Evolutionary conservation across 352 stramenopile genomes (phyloP).

Genomic region (Phytophthora palmivora): DNA sequence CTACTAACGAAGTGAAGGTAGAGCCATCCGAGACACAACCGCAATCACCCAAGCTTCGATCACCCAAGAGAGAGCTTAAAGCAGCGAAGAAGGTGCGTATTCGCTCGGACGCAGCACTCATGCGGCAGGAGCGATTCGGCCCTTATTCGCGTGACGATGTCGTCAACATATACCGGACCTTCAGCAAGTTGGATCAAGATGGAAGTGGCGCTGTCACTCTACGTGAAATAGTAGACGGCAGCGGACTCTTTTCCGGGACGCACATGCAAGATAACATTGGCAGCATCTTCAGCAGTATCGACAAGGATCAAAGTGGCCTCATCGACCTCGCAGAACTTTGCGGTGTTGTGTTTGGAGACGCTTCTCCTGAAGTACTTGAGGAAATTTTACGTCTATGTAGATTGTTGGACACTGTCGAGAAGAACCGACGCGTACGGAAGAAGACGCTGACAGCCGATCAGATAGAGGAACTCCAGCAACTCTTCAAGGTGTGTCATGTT

Average conservation of each 20-base stretch:
- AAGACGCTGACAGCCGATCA: constrained; percentile 64
- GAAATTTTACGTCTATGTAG: constrained; percentile 68
- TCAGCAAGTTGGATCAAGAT: constrained; percentile 76
- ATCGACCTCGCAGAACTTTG: constrained; percentile 78
- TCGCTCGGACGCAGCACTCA: constrained; percentile 62
- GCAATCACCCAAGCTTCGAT: not conserved
- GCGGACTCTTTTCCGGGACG: constrained; percentile 63
- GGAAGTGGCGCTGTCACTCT: constrained; percentile 73
- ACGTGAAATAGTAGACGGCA: constrained; percentile 63
- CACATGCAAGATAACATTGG: constrained; percentile 75
- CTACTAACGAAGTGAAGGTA: not conserved
- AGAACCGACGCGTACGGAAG: constrained; percentile 54
- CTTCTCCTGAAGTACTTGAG: constrained; percentile 40
- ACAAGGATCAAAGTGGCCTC: constrained; percentile 76
- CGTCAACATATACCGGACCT: constrained; percentile 76
- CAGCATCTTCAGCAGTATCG: constrained; percentile 82
- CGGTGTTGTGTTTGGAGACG: constrained; percentile 64
- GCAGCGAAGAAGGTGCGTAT: constrained; percentile 71
- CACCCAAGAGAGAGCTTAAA: constrained; percentile 31
- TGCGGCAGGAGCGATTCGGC: constrained; percentile 72
- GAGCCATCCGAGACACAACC: not conserved
- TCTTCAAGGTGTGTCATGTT: constrained; percentile 58
- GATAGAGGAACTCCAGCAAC: constrained; percentile 61
- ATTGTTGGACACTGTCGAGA: constrained; percentile 62
- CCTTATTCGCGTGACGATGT: constrained; percentile 72